Base-by-base conservation (phyloP, 805 yeast genomes). In the Saccharomycopsis synnaedendra region DNA sequence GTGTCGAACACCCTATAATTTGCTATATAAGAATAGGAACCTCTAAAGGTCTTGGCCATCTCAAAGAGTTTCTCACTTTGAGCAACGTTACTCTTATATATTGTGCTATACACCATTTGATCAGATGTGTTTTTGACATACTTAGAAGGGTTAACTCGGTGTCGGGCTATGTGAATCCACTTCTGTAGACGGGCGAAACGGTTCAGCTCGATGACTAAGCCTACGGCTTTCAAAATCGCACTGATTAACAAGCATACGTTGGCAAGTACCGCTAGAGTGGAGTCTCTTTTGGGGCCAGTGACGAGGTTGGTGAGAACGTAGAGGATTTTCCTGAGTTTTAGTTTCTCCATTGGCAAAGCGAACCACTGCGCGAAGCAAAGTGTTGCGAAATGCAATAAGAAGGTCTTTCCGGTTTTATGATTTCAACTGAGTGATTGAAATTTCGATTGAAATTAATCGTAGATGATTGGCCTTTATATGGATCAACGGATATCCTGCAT, bases 21-120 rank as follows among this genome's bases (percentile, higher is more conserved):
- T 5, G 55, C 47, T 31, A 52, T 42, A 29, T 41, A 47, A 3
- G 48, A 41, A 45, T 52, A 52, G 19, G 48, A 43, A 9, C 32
- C 29, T 34, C 52, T 40, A 9, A 51, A 39, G n/a, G 40, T 42
- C 4, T 39, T 51, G 9, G 52, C 47, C 32, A 46, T 46, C 3
- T 43, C 36, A 5, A 32, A 27, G 6, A 50, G 10, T 6, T 35
- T 32, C 10, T 44, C 34, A n/a, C 43, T 32, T 33, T 33, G 10
- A 8, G 37, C 34, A 27, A 37, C 42, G 37, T 45, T 49, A 19
- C 43, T 44, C 32, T 45, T 45, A 34, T 39, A 41, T 28, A 30
- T 7, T 27, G 34, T 41, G 32, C 29, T 40, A 10, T 31, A n/a
- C 27, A 42, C 46, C 19, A 42, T 42, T 30, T 42, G 42, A n/a